Conservation (phyloP, 2,329 filamentous ascomycete genomes). For the Aureobasidium namibiae region DNA sequence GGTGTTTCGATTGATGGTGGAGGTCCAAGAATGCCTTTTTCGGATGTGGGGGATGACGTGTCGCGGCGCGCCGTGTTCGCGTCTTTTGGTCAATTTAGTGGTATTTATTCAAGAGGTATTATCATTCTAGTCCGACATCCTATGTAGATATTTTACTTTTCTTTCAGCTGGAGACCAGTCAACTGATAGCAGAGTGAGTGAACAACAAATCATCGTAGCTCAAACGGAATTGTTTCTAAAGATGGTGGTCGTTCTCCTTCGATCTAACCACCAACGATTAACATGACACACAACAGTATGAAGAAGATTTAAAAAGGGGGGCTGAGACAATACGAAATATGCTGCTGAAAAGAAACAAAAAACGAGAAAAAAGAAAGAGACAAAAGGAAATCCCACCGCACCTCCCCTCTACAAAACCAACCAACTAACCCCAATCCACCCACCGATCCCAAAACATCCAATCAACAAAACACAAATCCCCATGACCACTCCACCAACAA, state of each 20-base stretch:
- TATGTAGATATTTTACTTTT: background rate
- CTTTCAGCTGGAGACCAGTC: background rate
- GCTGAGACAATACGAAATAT: too few species aligned
- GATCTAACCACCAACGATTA: too few species aligned
- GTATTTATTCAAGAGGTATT: too few species aligned
- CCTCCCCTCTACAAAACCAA: constrained; percentile 23
- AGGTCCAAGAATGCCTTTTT: background rate
- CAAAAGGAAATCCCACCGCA: background rate
- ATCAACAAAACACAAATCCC: constrained; percentile 28
- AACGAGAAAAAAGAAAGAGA: background rate
- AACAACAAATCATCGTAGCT: too few species aligned
- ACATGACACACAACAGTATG: background rate
- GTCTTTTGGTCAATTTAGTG: background rate
- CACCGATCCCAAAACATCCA: constrained; percentile 25
- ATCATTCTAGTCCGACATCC: too few species aligned
- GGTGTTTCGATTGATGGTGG: background rate
- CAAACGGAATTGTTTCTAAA: too few species aligned
- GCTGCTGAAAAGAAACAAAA: too few species aligned
- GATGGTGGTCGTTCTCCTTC: too few species aligned
- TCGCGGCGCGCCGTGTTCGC: background rate
- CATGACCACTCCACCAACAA: constrained; percentile 26
- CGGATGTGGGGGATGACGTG: background rate
- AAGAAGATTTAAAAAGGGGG: background rate
- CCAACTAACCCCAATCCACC: constrained; percentile 32
- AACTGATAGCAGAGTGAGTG: background rate